Conservation (phyloP, 2,329 filamentous ascomycete species). For the Pyrenophora teres region DNA sequence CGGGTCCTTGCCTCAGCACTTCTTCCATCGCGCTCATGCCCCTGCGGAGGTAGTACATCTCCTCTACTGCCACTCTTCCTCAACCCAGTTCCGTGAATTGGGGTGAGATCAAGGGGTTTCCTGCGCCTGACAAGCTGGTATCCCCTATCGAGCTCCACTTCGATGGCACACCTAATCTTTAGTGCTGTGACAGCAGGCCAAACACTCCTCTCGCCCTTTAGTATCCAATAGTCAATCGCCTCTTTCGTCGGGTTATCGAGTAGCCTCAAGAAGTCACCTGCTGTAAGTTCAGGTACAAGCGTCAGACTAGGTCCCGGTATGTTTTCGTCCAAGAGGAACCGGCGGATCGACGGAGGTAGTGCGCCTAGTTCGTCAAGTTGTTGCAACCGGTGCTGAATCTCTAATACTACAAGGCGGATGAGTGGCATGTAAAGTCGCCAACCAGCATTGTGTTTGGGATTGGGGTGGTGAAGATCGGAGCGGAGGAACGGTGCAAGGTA, state of each 20-base stretch:
- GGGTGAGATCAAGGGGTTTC: constrained; percentile 47
- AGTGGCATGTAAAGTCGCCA: constrained; percentile 61
- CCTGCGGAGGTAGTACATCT: constrained; percentile 18
- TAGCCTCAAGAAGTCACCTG: constrained; percentile 74
- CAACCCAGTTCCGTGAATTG: constrained; percentile 18
- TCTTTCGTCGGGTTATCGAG: constrained; percentile 81
- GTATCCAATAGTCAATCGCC: constrained; percentile 82
- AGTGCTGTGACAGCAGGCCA: constrained; percentile 88
- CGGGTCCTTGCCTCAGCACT: constrained; percentile 13
- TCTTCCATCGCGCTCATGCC: constrained; percentile 15
- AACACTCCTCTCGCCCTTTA: constrained; percentile 81
- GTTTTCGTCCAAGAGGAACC: constrained; percentile 81
- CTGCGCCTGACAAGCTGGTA: constrained; percentile 76
- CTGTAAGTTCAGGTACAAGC: constrained; percentile 77
- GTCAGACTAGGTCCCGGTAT: constrained; percentile 79
- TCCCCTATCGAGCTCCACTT: constrained; percentile 83
- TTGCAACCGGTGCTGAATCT: constrained; percentile 77
- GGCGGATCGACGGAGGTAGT: constrained; percentile 70
- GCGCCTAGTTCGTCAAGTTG: constrained; percentile 79
- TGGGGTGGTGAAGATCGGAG: constrained; percentile 76
- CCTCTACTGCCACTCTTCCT: constrained; percentile 32
- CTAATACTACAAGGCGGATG: constrained; percentile 71
- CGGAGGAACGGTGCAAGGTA: constrained; percentile 86
- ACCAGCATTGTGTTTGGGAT: constrained; percentile 62
- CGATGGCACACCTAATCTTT: constrained; percentile 79